These are phyloP conservation scores for Nephelium lappaceum DNA, from an alignment of 345 rosid species.

Conservation along the genomic window DNA sequence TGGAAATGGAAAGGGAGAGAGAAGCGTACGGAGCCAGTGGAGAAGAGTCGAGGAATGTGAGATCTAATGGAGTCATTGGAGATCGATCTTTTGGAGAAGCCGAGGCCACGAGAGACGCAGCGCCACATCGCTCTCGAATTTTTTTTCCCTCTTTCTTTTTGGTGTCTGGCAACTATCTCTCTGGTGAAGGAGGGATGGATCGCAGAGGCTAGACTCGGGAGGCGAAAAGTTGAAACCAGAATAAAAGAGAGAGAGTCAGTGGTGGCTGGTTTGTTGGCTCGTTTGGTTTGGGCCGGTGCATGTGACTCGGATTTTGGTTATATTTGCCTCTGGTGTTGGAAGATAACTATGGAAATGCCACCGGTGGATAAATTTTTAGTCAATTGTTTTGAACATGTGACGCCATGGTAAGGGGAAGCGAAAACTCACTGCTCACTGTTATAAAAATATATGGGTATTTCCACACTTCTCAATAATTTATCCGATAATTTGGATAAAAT, in stretches of 20 bases:
- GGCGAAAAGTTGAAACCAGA: neutral
- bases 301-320: neutral
- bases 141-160: neutral
- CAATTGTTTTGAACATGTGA: neutral
- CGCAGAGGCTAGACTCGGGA: neutral
- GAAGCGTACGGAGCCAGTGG: slow-evolving; percentile 66
- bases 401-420: neutral
- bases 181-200: slow-evolving; percentile 8
- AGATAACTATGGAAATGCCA: slow-evolving; percentile 23
- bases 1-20: neutral
- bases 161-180: neutral
- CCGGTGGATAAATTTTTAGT: neutral
- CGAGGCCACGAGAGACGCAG: slow-evolving; percentile 89
- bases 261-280: neutral
- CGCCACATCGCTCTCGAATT: slow-evolving; percentile 79
- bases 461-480: too few relatives aligned
- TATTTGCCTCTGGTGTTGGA: neutral
- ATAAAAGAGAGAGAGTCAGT: neutral
- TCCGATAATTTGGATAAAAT: too few relatives aligned
- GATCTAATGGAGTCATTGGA: slow-evolving; percentile 56
- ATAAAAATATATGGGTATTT: too few relatives aligned
- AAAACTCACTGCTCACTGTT: too few relatives aligned
- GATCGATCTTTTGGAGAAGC: slow-evolving; percentile 54
- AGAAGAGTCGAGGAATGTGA: slow-evolving; percentile 69
- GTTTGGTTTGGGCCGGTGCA: slow-evolving; percentile 16